Evolutionary conservation across 139 green algal genomes (phyloP).

Genomic region (Nannochloris sp.): DNA sequence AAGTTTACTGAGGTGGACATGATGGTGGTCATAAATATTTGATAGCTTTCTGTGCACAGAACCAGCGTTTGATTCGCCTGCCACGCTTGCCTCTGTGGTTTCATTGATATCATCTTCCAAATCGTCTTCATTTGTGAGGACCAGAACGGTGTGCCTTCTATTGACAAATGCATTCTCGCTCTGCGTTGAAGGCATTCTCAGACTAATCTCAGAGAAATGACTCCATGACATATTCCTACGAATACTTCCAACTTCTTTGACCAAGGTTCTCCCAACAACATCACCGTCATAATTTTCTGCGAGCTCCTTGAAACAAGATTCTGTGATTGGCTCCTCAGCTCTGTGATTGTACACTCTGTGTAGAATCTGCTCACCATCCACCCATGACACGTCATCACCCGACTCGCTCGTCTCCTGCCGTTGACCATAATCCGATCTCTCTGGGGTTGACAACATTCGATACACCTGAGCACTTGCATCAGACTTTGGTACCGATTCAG

Average conservation of each 20-base stretch:
- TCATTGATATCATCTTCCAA: slow-evolving; percentile 7
- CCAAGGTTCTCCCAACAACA: neutral
- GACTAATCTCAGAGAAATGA: neutral
- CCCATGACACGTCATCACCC: too few species aligned
- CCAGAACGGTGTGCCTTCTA: slow-evolving; percentile 6
- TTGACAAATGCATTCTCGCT: neutral
- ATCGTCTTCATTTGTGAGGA: slow-evolving; percentile 5
- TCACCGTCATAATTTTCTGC: neutral
- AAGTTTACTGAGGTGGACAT: slow-evolving; percentile 15
- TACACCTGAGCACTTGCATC: too few species aligned
- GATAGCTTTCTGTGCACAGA: slow-evolving; percentile 8
- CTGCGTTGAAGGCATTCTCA: neutral
- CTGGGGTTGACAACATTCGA: too few species aligned
- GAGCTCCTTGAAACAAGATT: neutral
- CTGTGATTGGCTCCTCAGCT: neutral
- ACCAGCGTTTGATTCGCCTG: neutral
- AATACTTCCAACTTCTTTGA: neutral
- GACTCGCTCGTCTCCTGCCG: too few species aligned
- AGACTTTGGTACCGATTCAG: too few species aligned
- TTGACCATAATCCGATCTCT: too few species aligned
- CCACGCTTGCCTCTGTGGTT: neutral
- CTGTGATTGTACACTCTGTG: neutral
- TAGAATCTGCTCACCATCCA: neutral
- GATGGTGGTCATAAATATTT: slow-evolving; percentile 10
- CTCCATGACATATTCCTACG: slow-evolving; percentile 1